A percentile compares a stretch with the other conserved stretches of the same genome.
phyloP scores from a whole-genome alignment of 345 rosid species.

The Salix dunnii region DNA sequence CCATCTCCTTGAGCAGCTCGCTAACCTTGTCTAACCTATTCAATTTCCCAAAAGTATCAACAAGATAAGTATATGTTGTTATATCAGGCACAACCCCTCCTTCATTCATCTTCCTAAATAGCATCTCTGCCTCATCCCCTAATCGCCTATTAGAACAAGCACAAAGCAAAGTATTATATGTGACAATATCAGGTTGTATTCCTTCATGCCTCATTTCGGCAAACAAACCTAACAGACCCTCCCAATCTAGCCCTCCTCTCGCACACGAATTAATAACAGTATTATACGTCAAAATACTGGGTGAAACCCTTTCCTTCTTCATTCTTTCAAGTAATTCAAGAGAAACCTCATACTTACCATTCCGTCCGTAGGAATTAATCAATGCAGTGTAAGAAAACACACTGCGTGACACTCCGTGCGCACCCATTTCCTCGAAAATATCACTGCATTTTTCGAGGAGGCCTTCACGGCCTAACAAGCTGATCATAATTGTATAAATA shows the following conservation, averaged over 20 bases:
- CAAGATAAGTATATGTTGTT: constrained; percentile 66
- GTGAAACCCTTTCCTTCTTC: constrained; percentile 73
- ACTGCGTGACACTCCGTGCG: constrained; percentile 68
- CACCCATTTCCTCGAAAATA: constrained; percentile 85
- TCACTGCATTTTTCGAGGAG: constrained; percentile 77
- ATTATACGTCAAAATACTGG: constrained; percentile 83
- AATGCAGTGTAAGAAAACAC: constrained; percentile 86
- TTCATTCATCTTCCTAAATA: constrained; percentile 89
- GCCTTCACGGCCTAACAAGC: constrained; percentile 78
- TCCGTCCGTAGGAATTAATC: constrained; percentile 85
- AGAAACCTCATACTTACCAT: constrained; percentile 65
- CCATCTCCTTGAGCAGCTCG: constrained; percentile 75
- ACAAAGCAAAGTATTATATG: constrained; percentile 82
- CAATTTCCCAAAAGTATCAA: constrained; percentile 72
- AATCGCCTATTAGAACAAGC: constrained; percentile 86
- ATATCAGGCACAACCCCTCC: constrained; percentile 87
- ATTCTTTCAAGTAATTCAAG: constrained; percentile 75
- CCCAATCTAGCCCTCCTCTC: constrained; percentile 92
- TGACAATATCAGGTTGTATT: constrained; percentile 77
- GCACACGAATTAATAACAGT: constrained; percentile 88
- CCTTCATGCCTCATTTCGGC: constrained; percentile 98
- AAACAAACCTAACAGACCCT: constrained; percentile 78
- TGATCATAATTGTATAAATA: constrained; percentile 88
- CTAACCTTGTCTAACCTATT: constrained; percentile 62
- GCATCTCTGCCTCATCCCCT: constrained; percentile 92